phyloP scores from a whole-genome alignment of 148 eudicot species.

The Hydrangea macrophylla region DNA sequence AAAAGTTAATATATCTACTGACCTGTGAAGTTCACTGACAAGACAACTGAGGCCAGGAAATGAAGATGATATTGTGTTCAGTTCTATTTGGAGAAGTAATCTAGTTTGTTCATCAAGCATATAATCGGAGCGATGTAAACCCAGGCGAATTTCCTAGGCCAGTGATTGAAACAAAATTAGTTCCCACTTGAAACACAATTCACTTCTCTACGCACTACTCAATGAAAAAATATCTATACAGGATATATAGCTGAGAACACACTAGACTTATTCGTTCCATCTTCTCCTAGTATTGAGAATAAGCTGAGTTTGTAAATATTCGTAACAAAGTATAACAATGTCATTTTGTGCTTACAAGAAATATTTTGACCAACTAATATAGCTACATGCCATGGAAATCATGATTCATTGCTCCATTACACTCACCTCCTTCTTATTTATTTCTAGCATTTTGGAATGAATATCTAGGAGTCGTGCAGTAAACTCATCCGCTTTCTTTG shows the following conservation, averaged over 20 bases:
- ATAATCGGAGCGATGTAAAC: slow-evolving; percentile 96
- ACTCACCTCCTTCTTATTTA: slow-evolving; percentile 76
- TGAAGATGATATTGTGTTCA: slow-evolving; percentile 87
- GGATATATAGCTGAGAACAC: too few species aligned
- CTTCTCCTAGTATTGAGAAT: background rate
- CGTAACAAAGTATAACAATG: background rate
- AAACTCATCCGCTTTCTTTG: slow-evolving; percentile 75
- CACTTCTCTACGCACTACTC: too few species aligned
- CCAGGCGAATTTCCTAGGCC: slow-evolving; percentile 84
- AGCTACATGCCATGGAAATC: background rate
- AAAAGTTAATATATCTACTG: slow-evolving; percentile 1
- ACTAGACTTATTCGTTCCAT: background rate
- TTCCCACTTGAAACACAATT: background rate
- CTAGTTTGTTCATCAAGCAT: slow-evolving; percentile 95
- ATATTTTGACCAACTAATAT: background rate
- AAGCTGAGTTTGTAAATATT: background rate
- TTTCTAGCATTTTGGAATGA: slow-evolving; percentile 81
- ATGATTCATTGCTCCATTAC: background rate
- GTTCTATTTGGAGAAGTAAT: slow-evolving; percentile 89
- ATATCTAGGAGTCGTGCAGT: slow-evolving; percentile 89
- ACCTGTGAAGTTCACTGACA: slow-evolving; percentile 96
- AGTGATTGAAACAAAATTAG: slow-evolving; percentile 6
- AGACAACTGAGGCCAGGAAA: slow-evolving; percentile 74
- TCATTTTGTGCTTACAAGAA: background rate
- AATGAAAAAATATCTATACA: too few species aligned